Evolutionary conservation across 768 basidiomycete species (phyloP).

Genomic region (Naganishia onofrii): DNA sequence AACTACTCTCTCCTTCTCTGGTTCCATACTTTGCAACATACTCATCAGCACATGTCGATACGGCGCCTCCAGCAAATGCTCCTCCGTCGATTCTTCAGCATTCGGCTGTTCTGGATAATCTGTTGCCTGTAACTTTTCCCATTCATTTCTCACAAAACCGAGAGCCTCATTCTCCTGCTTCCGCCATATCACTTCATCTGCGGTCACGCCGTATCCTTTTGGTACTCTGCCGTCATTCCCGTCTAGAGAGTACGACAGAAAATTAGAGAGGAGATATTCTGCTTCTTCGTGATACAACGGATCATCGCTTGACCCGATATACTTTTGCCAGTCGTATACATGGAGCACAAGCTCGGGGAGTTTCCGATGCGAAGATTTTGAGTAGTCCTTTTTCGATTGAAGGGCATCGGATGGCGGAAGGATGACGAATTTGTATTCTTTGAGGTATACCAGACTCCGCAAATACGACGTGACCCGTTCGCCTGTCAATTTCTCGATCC

Average conservation of each 20-base stretch:
- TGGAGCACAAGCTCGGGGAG: conserved; percentile 13
- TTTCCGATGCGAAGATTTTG: background rate
- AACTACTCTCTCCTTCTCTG: conserved; percentile 1
- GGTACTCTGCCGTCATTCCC: conserved; percentile 10
- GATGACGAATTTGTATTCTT: conserved; percentile 19
- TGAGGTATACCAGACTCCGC: conserved; percentile 18
- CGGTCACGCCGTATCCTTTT: background rate
- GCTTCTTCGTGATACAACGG: conserved; percentile 20
- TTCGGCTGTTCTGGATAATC: background rate
- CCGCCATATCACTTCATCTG: conserved; percentile 14
- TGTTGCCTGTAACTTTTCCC: background rate
- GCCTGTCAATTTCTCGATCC: conserved; percentile 3
- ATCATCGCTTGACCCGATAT: conserved; percentile 17
- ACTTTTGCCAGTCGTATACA: conserved; percentile 17
- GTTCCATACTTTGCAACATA: background rate
- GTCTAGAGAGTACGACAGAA: background rate
- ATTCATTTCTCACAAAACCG: conserved; percentile 1
- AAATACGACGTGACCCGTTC: conserved; percentile 18
- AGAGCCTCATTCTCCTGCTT: conserved; percentile 18
- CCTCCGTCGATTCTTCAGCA: background rate
- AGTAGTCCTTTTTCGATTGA: conserved; percentile 4
- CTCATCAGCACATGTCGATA: conserved; percentile 11
- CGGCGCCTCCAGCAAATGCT: background rate
- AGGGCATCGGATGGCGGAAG: background rate
- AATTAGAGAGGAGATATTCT: conserved; percentile 10